These are phyloP conservation scores for Aureobasidium sp. DNA, from an alignment of 2,329 filamentous ascomycete genomes.

Conservation along the genomic window DNA sequence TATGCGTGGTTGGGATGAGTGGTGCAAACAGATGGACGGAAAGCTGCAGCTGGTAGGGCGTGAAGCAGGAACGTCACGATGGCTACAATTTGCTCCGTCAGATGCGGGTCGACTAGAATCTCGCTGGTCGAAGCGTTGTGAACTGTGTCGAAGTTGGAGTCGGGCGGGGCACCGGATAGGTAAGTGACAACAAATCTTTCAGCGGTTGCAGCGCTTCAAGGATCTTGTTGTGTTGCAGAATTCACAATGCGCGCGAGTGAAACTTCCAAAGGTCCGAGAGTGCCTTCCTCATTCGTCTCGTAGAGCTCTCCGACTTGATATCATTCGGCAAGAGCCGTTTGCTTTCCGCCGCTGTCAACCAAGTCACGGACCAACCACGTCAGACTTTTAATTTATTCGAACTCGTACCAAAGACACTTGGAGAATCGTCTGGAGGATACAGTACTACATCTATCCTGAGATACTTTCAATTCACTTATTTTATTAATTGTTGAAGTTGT, in stretches of 20 bases:
- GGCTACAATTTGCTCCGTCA: conserved; percentile 6
- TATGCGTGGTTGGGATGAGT: background rate
- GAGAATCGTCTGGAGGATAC: background rate
- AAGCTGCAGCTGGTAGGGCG: background rate
- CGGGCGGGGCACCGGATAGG: background rate
- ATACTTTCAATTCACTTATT: too few relatives aligned
- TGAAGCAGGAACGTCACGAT: background rate
- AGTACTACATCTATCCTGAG: background rate
- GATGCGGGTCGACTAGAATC: conserved; percentile 1
- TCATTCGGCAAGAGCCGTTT: background rate
- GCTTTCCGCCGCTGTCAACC: background rate
- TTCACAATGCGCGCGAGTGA: background rate
- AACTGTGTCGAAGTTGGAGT: background rate
- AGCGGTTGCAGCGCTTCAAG: conserved; percentile 9
- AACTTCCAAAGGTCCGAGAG: background rate
- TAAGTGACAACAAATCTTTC: background rate
- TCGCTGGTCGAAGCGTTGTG: background rate
- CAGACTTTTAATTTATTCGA: background rate
- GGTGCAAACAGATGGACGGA: conserved; percentile 3
- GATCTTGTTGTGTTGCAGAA: background rate
- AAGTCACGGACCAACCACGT: background rate
- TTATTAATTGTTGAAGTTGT: too few relatives aligned
- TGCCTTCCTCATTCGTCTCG: background rate
- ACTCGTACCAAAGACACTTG: background rate
- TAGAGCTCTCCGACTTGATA: conserved; percentile 2